Evolutionary conservation across 2,329 filamentous ascomycete species (phyloP).

Genomic region (Trichoderma simmonsii): DNA sequence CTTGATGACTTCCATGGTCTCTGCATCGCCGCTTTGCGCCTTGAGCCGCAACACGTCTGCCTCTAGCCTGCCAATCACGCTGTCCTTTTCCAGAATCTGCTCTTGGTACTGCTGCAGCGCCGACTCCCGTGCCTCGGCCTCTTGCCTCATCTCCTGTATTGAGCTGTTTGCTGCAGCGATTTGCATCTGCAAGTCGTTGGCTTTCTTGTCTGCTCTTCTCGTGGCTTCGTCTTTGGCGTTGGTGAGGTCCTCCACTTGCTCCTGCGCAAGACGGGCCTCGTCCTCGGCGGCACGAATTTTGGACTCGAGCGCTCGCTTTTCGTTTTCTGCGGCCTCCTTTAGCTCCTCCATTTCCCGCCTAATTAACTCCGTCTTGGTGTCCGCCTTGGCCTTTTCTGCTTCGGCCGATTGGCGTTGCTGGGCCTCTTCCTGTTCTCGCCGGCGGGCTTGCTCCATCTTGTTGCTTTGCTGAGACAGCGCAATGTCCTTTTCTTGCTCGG

Average conservation of each 20-base stretch:
- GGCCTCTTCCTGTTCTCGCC: constrained; percentile 82
- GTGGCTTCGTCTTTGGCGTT: constrained; percentile 67
- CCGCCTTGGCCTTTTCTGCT: constrained; percentile 48
- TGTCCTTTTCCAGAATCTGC: constrained; percentile 66
- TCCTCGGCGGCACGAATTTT: constrained; percentile 69
- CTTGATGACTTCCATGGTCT: constrained; percentile 81
- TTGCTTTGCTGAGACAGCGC: constrained; percentile 74
- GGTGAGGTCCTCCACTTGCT: constrained; percentile 73
- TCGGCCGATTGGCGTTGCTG: constrained; percentile 62
- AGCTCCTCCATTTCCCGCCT: constrained; percentile 52
- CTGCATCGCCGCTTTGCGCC: constrained; percentile 80
- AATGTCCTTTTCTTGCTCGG: constrained; percentile 85
- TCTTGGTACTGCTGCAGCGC: constrained; percentile 61
- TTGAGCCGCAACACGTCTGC: constrained; percentile 80
- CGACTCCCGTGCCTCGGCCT: constrained; percentile 53
- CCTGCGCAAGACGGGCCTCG: constrained; percentile 68
- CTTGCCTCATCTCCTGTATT: constrained; percentile 58
- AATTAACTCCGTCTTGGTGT: constrained; percentile 48
- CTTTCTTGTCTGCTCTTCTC: constrained; percentile 54
- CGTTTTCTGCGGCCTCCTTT: constrained; percentile 48
- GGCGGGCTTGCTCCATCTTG: constrained; percentile 75
- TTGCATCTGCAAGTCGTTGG: constrained; percentile 53
- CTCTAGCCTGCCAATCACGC: constrained; percentile 70
- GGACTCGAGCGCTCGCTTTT: constrained; percentile 65
- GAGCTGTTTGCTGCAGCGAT: constrained; percentile 45